Percentiles rank a stretch among this genome's conserved stretches.
These are phyloP conservation scores for Yarrowia sp. DNA, from an alignment of 805 yeast genomes.

Conservation along the genomic window DNA sequence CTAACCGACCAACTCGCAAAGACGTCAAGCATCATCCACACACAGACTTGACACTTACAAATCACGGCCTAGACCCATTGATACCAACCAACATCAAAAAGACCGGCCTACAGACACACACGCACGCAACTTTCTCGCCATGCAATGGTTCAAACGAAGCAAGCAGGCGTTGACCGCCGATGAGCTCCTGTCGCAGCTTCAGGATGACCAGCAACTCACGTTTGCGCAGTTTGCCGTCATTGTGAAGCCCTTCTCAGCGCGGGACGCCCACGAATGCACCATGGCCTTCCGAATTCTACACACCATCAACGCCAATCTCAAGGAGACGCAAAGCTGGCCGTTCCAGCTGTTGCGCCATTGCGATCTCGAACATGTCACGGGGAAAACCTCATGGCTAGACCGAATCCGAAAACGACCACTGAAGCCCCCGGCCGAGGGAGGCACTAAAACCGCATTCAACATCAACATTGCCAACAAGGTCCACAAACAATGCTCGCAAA, in stretches of 20 bases:
- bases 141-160: slow-evolving; percentile 32
- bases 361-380: slow-evolving; percentile 45
- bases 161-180: slow-evolving; percentile 35
- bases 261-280: slow-evolving; percentile 39
- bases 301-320: slow-evolving; percentile 43
- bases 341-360: slow-evolving; percentile 45
- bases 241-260: slow-evolving; percentile 33
- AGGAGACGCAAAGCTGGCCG: slow-evolving; percentile 48
- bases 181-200: slow-evolving; percentile 33
- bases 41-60: not conserved
- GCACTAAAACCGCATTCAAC: slow-evolving; percentile 24
- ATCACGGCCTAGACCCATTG: not conserved
- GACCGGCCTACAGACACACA: not conserved
- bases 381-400: slow-evolving; percentile 28
- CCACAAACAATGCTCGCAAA: slow-evolving; percentile 13
- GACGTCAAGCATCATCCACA: not conserved
- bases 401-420: slow-evolving; percentile 6
- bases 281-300: slow-evolving; percentile 44
- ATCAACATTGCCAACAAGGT: slow-evolving; percentile 34
- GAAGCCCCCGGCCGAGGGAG: slow-evolving; percentile 43
- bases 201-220: slow-evolving; percentile 36
- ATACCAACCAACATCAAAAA: slow-evolving; percentile 2
- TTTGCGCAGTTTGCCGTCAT: slow-evolving; percentile 38
- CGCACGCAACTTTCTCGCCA: not conserved
- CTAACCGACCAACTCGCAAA: not conserved